These are phyloP conservation scores for Thelephora ganbajun DNA, from an alignment of 768 basidiomycete species.

Conservation along the genomic window DNA sequence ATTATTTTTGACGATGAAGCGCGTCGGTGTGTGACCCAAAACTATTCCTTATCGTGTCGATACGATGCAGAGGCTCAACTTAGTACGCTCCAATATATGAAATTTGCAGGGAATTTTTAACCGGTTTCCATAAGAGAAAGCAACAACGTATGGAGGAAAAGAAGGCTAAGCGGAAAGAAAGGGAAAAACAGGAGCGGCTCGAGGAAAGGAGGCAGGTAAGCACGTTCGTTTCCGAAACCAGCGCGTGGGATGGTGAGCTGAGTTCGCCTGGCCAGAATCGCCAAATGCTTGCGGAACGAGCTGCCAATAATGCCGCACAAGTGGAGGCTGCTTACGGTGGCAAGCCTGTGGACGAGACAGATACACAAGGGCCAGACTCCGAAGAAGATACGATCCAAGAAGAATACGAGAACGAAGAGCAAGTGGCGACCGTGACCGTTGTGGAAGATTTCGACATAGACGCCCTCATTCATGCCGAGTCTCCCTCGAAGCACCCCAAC, in stretches of 20 bases:
- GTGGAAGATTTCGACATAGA: slow-evolving; percentile 84
- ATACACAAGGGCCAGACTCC: slow-evolving; percentile 10
- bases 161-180: slow-evolving; percentile 56
- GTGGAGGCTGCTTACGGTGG: slow-evolving; percentile 63
- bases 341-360: neutral
- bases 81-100: neutral
- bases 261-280: slow-evolving; percentile 42
- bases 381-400: slow-evolving; percentile 32
- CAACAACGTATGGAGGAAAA: slow-evolving; percentile 68
- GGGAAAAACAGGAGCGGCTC: slow-evolving; percentile 63
- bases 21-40: slow-evolving; percentile 36
- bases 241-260: slow-evolving; percentile 5
- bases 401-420: slow-evolving; percentile 75
- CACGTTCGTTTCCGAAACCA: neutral
- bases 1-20: slow-evolving; percentile 81
- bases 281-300: slow-evolving; percentile 62
- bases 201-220: slow-evolving; percentile 70
- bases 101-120: slow-evolving; percentile 64
- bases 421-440: slow-evolving; percentile 80
- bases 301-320: slow-evolving; percentile 59
- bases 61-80: neutral
- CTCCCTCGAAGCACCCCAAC: slow-evolving; percentile 2
- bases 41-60: neutral
- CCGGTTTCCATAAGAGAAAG: slow-evolving; percentile 90
- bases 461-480: slow-evolving; percentile 32